Conservation (phyloP, 805 yeast species). For the Candida arabinofermentans region DNA sequence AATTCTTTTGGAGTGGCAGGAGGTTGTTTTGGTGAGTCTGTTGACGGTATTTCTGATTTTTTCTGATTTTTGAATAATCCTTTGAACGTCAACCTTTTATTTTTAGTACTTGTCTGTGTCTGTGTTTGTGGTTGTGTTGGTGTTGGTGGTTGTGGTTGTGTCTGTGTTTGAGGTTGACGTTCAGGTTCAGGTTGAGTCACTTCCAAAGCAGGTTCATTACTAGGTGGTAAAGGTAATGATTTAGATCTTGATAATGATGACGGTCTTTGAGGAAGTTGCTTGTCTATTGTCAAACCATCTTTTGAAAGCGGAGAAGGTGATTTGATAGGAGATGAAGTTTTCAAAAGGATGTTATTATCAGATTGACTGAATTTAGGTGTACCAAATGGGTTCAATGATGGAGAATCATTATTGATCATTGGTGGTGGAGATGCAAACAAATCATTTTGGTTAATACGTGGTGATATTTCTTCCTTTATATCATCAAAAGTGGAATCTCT, state of each 20-base stretch:
- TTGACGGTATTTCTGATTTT: background rate
- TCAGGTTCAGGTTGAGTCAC: no score
- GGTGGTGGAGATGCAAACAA: constrained; percentile 10
- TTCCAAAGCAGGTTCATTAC: no score
- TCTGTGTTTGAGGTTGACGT: background rate
- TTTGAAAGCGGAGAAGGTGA: no score
- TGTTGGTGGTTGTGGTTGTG: background rate
- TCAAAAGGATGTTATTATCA: background rate
- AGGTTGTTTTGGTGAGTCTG: background rate
- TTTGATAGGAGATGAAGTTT: no score
- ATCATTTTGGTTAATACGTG: constrained; percentile 2
- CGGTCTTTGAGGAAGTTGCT: background rate
- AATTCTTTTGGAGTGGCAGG: background rate
- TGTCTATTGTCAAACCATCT: no score
- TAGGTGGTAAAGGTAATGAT: constrained; percentile 1
- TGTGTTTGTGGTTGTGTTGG: background rate
- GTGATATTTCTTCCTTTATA: constrained; percentile 5
- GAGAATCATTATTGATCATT: background rate
- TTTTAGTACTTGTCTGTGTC: constrained; percentile 6
- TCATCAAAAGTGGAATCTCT: constrained; percentile 16
- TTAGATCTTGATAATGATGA: background rate
- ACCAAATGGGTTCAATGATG: constrained; percentile 1
- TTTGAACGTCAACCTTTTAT: constrained; percentile 26
- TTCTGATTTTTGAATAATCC: constrained; percentile 24
- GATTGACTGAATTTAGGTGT: background rate